A percentile compares a stretch with the other conserved stretches of the same genome.
These are phyloP conservation scores for Cladosporium sp. DNA, from an alignment of 2,329 filamentous ascomycete genomes.

Conservation along the genomic window DNA sequence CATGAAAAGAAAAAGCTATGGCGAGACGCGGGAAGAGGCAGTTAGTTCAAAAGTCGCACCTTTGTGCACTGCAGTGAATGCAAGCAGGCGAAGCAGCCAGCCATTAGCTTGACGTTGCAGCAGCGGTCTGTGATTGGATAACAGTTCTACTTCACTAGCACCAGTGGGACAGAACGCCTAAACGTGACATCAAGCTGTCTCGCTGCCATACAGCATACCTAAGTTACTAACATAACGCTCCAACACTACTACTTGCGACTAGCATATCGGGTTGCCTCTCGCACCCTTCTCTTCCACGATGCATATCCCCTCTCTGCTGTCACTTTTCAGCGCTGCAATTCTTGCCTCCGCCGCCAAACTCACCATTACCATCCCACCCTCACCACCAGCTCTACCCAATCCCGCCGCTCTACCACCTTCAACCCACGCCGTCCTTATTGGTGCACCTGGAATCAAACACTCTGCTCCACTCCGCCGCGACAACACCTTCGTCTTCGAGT, in stretches of 20 bases:
- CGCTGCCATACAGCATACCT: too few species aligned
- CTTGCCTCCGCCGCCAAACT: slow-evolving; percentile 38
- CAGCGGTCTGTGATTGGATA: too few species aligned
- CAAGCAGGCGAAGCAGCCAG: too few species aligned
- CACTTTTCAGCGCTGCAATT: slow-evolving; percentile 20
- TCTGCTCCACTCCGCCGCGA: slow-evolving; percentile 61
- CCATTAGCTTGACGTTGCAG: too few species aligned
- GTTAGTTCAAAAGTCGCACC: too few species aligned
- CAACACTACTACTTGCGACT: background rate
- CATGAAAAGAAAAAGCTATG: too few species aligned
- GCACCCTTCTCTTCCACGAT: background rate
- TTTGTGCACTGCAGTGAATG: too few species aligned
- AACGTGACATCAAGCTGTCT: too few species aligned
- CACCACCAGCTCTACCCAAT: slow-evolving; percentile 37
- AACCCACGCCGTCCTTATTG: slow-evolving; percentile 58
- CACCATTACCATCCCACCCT: slow-evolving; percentile 49
- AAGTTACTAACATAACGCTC: background rate
- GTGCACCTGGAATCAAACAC: slow-evolving; percentile 38
- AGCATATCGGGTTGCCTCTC: background rate
- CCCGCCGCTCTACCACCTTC: slow-evolving; percentile 49
- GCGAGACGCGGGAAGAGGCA: too few species aligned
- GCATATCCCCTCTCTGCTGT: background rate
- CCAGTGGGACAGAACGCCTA: background rate
- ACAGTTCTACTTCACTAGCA: background rate
- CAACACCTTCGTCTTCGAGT: slow-evolving; percentile 71